phyloP scores from a whole-genome alignment of 2,329 filamentous ascomycete genomes.

The Sclerotinia spermophila region DNA sequence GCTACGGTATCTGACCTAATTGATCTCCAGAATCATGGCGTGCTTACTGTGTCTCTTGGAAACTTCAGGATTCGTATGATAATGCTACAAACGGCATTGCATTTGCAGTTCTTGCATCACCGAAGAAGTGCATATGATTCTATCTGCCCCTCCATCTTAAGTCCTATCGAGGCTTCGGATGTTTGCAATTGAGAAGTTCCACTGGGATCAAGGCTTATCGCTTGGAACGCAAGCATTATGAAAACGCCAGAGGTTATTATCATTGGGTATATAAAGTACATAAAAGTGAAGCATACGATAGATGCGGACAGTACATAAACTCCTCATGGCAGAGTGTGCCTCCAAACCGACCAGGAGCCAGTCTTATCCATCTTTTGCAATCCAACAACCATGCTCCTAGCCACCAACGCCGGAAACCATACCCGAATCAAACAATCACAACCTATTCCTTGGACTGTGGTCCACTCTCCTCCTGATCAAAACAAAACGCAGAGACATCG shows the following conservation, averaged over 20 bases:
- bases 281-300: neutral
- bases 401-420: slow-evolving; percentile 13
- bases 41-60: neutral
- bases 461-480: slow-evolving; percentile 31
- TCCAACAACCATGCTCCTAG: slow-evolving; percentile 2
- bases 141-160: neutral
- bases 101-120: neutral
- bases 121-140: neutral
- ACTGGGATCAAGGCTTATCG: neutral
- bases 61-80: neutral
- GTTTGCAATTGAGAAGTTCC: neutral
- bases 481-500: slow-evolving; percentile 37
- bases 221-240: neutral
- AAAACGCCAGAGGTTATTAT: slow-evolving; percentile 3
- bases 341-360: neutral
- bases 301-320: slow-evolving; percentile 6
- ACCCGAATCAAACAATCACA: neutral
- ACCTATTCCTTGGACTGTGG: slow-evolving; percentile 3
- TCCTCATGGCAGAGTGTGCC: neutral
- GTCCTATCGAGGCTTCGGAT: too few species aligned
- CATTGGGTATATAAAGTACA: slow-evolving; percentile 13
- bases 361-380: neutral
- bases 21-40: neutral
- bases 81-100: neutral
- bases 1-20: neutral